Percentiles rank a stretch among this genome's conserved stretches.
Conservation (phyloP, 805 yeast genomes). For the Candida boleticola region DNA sequence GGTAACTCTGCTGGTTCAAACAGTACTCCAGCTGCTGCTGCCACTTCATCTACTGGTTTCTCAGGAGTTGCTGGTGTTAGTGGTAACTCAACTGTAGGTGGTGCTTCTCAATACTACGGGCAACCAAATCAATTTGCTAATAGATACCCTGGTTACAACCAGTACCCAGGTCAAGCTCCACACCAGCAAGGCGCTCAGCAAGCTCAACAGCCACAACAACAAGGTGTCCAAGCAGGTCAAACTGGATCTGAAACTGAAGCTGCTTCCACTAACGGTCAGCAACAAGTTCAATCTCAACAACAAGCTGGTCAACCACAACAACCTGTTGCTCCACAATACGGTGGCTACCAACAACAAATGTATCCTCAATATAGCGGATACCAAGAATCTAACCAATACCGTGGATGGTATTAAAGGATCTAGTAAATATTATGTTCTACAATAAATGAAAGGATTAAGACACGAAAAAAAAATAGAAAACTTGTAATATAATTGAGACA, state of each 20-base stretch:
- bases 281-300: conserved; percentile 19
- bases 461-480: conserved; percentile 3
- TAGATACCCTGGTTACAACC: conserved; percentile 30
- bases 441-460: conserved; percentile 2
- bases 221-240: neutral
- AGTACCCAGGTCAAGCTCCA: conserved; percentile 24
- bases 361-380: conserved; percentile 46
- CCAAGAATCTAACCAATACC: conserved; percentile 42
- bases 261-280: conserved; percentile 13
- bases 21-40: conserved; percentile 9
- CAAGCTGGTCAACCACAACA: conserved; percentile 34
- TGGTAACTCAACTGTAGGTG: conserved; percentile 5
- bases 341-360: conserved; percentile 39
- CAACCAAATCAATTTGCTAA: conserved; percentile 27
- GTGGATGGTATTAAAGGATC: conserved; percentile 40
- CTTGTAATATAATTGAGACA: too few species aligned
- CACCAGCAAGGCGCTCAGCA: conserved; percentile 17
- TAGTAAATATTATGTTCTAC: conserved; percentile 3
- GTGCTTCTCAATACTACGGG: conserved; percentile 25
- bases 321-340: conserved; percentile 41
- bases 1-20: conserved; percentile 7
- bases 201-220: conserved; percentile 14
- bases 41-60: conserved; percentile 6
- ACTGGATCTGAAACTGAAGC: conserved; percentile 4
- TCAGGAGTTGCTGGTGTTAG: conserved; percentile 7